Evolutionary conservation across 2,329 filamentous ascomycete species (phyloP).

Genomic region (Exophiala oligosperma): DNA sequence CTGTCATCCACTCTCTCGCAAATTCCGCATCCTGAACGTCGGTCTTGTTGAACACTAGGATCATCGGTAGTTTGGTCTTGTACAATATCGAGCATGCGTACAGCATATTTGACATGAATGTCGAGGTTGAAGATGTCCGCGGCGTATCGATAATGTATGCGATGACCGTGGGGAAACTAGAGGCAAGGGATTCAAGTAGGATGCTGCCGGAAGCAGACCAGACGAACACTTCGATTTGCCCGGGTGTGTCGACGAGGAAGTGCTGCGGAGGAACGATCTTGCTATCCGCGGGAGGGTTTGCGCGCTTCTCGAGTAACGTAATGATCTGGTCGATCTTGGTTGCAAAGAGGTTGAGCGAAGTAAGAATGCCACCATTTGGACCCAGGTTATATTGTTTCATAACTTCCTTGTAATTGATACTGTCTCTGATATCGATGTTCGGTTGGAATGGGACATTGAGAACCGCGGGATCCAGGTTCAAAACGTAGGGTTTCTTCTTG

Average conservation of each 20-base stretch:
- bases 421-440: constrained; percentile 98
- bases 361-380: constrained; percentile 94
- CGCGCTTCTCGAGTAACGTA: constrained; percentile 82
- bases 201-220: constrained; percentile 97
- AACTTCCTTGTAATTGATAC: constrained; percentile 98
- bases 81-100: constrained; percentile 98
- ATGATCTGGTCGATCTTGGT: constrained; percentile 98
- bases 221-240: constrained; percentile 98
- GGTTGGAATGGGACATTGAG: constrained; percentile 89
- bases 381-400: constrained; percentile 99
- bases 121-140: constrained; percentile 85
- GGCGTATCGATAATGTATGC: constrained; percentile 98
- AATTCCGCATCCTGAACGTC: constrained; percentile 90
- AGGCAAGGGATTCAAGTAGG: constrained; percentile 86
- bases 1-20: constrained; percentile 98
- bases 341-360: constrained; percentile 91
- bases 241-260: constrained; percentile 91
- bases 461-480: constrained; percentile 96
- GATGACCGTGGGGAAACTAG: constrained; percentile 92
- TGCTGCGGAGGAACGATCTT: constrained; percentile 70
- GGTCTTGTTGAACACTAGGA: constrained; percentile 98
- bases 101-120: constrained; percentile 99
- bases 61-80: constrained; percentile 98
- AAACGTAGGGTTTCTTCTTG: constrained; percentile 82
- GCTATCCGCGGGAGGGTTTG: constrained; percentile 61